Base-by-base conservation (phyloP, 306 rosid species). In the Arachis hypogaea region DNA sequence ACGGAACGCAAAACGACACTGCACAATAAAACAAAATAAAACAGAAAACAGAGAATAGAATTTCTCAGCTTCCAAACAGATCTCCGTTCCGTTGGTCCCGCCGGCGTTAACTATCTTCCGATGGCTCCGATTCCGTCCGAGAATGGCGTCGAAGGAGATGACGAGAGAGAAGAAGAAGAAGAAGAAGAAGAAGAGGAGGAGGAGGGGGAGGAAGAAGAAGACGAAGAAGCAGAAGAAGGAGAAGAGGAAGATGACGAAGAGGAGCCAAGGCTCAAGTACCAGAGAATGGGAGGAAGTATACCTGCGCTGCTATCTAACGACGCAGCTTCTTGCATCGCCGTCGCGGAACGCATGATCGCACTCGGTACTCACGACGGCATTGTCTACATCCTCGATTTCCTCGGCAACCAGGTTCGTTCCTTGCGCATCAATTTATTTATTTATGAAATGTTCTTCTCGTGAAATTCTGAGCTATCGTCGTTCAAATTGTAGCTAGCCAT, bases 301-400 rank as follows among this genome's bases (percentile, higher is more conserved):
- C 90, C 97, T 38, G 50, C 82, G 49, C 83, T 92, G 7, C 85
- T 92, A 3, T 82, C 91, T 0, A 87, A 73, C 66, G 97, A 89
- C 57, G 88, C 80, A 22, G 91, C 96, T 3, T 85, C 96, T 29
- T 89, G 89, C 74, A 82, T 91, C 55, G 88, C 89, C 0, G 87
- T 91, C 43, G 91, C 97, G 7, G 95, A 91, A 83, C 88, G 97
- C 74, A 91, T 89, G 97, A 89, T 91, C 84, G 95, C 95, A 0
- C 89, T 91, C 58, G 97, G 97, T 45, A 87, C 97, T 6, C 90
- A 87, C 54, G 88, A 87, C n/a, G 97, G 97, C 80, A 38, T 84
- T 43, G 83, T 91, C 47, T 83, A 89, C 63, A 91, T 91, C 71
- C 95, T 91, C 9, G 93, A 92, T 81, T 92, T 92, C 75, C 97